Conservation (phyloP, 306 rosid species). For the Cicer arietinum region DNA sequence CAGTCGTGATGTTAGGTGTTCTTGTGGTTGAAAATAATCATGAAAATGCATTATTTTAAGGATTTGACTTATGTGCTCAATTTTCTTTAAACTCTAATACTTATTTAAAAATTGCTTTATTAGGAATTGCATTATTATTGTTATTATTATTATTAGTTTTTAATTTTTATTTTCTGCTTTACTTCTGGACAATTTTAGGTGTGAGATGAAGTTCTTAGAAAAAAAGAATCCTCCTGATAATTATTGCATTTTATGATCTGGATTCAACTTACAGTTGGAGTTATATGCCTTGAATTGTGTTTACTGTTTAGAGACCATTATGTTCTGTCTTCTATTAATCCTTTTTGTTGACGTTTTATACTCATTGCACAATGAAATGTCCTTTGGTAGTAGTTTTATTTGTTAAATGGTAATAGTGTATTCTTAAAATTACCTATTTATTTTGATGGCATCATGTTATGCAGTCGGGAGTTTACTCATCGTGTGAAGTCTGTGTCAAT, state of each 20-base stretch:
- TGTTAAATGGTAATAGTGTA: conserved; percentile 11
- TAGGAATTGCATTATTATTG: background rate
- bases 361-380: conserved; percentile 4
- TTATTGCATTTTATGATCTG: background rate
- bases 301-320: background rate
- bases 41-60: conserved; percentile 1
- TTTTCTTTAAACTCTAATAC: conserved; percentile 1
- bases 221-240: background rate
- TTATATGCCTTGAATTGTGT: conserved; percentile 3
- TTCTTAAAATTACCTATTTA: conserved; percentile 15
- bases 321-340: conserved; percentile 2
- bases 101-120: background rate
- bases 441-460: conserved; percentile 44
- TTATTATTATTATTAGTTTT: too few relatives aligned
- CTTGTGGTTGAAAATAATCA: conserved; percentile 1
- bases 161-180: background rate
- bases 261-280: background rate
- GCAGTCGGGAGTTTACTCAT: conserved; percentile 96
- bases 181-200: background rate
- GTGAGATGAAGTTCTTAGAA: conserved; percentile 10
- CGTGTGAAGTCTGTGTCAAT: conserved; percentile 98
- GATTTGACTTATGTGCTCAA: background rate
- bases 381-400: conserved; percentile 14
- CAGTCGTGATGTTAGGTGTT: too few relatives aligned
- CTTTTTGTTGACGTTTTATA: conserved; percentile 4